A percentile compares a stretch with the other conserved stretches of the same genome.
Evolutionary conservation across 2,329 filamentous ascomycete genomes (phyloP).

Genomic region (Zymoseptoria pseudotritici): DNA sequence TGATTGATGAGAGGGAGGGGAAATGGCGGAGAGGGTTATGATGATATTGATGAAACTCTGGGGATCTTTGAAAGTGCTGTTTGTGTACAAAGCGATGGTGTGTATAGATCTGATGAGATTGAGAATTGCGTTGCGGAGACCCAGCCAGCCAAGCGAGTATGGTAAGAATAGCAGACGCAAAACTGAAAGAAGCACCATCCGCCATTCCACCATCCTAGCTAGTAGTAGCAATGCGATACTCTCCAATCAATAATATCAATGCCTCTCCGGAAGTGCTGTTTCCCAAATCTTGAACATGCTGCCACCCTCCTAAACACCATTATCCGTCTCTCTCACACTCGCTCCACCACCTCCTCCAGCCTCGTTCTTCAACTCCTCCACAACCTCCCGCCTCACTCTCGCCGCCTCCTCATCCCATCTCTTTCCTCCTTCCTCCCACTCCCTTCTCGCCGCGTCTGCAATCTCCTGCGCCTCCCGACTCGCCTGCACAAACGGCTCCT

Average conservation of each 20-base stretch:
- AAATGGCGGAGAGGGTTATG: not conserved
- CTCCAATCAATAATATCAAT: not conserved
- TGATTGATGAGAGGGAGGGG: slow-evolving; percentile 6
- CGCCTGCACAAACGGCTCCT: slow-evolving; percentile 69
- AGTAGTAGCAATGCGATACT: not conserved
- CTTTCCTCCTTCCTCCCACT: slow-evolving; percentile 54
- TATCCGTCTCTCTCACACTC: slow-evolving; percentile 27
- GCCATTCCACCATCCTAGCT: not conserved
- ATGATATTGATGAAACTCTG: not conserved
- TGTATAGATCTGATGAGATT: not conserved
- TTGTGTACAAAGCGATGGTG: not conserved
- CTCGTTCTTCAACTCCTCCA: slow-evolving; percentile 5
- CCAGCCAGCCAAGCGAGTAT: not conserved
- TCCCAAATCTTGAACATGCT: slow-evolving; percentile 14
- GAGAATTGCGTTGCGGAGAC: not conserved
- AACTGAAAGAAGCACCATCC: not conserved
- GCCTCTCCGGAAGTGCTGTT: not conserved
- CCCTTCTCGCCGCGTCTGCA: slow-evolving; percentile 51
- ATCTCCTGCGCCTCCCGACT: slow-evolving; percentile 62
- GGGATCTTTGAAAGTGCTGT: not conserved
- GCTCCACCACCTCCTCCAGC: slow-evolving; percentile 14
- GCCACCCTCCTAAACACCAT: slow-evolving; percentile 26
- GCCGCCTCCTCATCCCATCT: slow-evolving; percentile 66
- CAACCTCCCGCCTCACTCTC: slow-evolving; percentile 38
- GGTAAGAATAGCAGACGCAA: not conserved